Evolutionary conservation across 2,329 filamentous ascomycete species (phyloP), one percentile per base, ranked within the genome.

Genomic region (Apiospora saccharicola): DNA sequence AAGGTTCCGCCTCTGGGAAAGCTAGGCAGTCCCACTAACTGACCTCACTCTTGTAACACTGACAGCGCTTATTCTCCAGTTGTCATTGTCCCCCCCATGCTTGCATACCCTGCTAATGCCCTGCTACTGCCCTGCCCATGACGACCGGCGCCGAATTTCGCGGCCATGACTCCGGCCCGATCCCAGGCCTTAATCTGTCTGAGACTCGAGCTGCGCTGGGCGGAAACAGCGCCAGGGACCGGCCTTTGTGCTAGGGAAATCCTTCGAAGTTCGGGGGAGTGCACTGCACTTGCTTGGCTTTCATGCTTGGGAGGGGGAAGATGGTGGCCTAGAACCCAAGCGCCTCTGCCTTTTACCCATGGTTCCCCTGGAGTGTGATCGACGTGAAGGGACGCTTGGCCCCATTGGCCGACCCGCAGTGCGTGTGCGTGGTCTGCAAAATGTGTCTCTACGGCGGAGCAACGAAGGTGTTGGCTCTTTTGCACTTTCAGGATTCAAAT

Each of bases 351-450:
- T 41, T 41, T 41, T 41, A 7, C 30, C 53, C 53, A 64, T 37
- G 53, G 53, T 64, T 64, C 53, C 53, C 53, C 53, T 64, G 53
- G 53, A 64, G 53, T 64, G 53, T 64, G 53, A 64, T 64, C 53
- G 53, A 37, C 53, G 19, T 16, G 30, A 64, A 37, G 51, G 51
- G 26, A 37, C 30, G 30, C 30, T 64, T 34, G 53, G 53, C 53
- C 53, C 53, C 53, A 64, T 64, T 64, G 30, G 53, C 53, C 30
- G 53, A 64, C 53, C 53, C 53, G 53, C 53, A 64, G 30, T 64
- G 53, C 30, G 53, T 64, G 53, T 34, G 53, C 30, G 53, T 64
- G 53, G 30, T 64, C 16, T 64, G 49, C 53, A 64, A 64, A 64
- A 64, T 64, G 30, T 30, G 30, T 64, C 30, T 34, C 30, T n/a